A percentile compares a stretch with the other conserved stretches of the same genome.
Conservation (phyloP, 169 alveolate species). For the Cryptosporidium bovis region DNA sequence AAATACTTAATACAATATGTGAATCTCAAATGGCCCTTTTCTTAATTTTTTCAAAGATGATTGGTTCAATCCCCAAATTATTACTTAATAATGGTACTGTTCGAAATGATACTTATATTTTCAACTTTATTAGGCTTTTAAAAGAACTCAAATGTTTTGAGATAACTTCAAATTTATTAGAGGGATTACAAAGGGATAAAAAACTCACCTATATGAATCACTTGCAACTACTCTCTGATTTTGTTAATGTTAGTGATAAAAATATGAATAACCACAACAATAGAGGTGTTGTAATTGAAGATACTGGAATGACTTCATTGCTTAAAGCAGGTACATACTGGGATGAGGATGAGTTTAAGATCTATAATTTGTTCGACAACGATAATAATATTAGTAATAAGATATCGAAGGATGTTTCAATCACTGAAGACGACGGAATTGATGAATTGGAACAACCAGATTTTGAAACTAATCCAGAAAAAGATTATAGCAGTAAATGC, state of each 20-base stretch:
- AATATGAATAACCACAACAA: not conserved
- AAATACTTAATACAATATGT: not conserved
- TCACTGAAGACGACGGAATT: not conserved
- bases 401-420: not conserved
- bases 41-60: slow-evolving; percentile 2
- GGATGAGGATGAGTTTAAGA: slow-evolving; percentile 8
- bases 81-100: not conserved
- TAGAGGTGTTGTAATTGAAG: slow-evolving; percentile 19
- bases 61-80: slow-evolving; percentile 22
- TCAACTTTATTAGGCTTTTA: slow-evolving; percentile 1
- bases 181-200: not conserved
- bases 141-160: slow-evolving; percentile 30
- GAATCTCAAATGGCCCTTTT: slow-evolving; percentile 16
- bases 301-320: slow-evolving; percentile 39
- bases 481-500: not conserved
- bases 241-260: slow-evolving; percentile 3
- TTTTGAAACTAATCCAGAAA: not conserved
- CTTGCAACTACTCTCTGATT: not conserved
- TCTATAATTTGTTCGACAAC: not conserved
- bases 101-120: not conserved
- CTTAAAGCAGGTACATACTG: slow-evolving; percentile 56
- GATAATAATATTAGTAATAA: not conserved
- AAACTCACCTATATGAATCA: not conserved
- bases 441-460: not conserved
- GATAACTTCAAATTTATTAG: slow-evolving; percentile 15